Evolutionary conservation across 768 basidiomycete genomes (phyloP).

Genomic region (Russula dissimulans): DNA sequence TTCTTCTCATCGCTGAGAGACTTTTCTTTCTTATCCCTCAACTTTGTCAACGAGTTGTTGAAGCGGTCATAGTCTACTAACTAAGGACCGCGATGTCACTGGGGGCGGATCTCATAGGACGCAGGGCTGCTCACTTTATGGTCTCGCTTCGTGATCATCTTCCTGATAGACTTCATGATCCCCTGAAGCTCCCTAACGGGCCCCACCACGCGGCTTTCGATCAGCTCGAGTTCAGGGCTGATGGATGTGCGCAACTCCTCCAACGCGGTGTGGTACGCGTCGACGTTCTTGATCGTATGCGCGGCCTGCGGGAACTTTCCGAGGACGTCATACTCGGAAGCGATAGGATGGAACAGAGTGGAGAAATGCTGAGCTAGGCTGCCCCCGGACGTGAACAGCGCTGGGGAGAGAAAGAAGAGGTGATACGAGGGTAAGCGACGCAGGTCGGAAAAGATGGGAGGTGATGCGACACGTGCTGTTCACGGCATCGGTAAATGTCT

Average conservation of each 20-base stretch:
- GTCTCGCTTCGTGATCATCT: constrained; percentile 92
- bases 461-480: constrained; percentile 39
- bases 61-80: constrained; percentile 90
- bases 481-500: constrained; percentile 77
- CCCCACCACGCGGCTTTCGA: constrained; percentile 74
- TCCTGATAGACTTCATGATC: constrained; percentile 81
- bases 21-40: constrained; percentile 98
- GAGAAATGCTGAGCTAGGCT: constrained; percentile 58
- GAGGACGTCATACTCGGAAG: constrained; percentile 70
- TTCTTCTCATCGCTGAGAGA: constrained; percentile 94
- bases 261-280: constrained; percentile 61
- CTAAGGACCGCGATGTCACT: constrained; percentile 29
- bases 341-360: constrained; percentile 53
- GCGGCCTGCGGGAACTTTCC: constrained; percentile 70
- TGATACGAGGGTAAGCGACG: neutral
- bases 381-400: constrained; percentile 55
- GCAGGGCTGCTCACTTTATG: constrained; percentile 60
- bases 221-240: constrained; percentile 87
- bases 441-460: neutral
- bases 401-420: constrained; percentile 28
- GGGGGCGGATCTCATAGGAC: neutral
- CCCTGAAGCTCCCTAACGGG: constrained; percentile 86
- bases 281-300: constrained; percentile 71
- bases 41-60: constrained; percentile 91
- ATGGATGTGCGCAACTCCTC: constrained; percentile 75